Conservation (phyloP, 2,329 filamentous ascomycete species). For the Ilyonectria sp. region DNA sequence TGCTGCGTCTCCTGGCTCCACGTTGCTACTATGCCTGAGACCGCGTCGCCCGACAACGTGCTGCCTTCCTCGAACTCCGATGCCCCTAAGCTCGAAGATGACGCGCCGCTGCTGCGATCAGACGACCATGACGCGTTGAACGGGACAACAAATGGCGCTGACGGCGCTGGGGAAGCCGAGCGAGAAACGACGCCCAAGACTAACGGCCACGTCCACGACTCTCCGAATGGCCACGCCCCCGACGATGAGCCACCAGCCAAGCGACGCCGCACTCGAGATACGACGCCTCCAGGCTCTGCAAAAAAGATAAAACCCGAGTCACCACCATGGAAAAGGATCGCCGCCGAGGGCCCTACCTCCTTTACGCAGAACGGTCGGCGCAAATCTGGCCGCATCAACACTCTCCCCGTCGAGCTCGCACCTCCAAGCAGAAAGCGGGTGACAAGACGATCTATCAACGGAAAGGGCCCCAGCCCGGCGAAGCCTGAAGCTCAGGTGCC, state of each 20-base stretch:
- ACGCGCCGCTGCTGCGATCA: slow-evolving; percentile 38
- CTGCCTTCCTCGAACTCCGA: slow-evolving; percentile 50
- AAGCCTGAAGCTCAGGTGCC: slow-evolving; percentile 48
- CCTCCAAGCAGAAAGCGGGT: slow-evolving; percentile 65
- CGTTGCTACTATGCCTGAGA: slow-evolving; percentile 71
- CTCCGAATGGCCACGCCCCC: slow-evolving; percentile 54
- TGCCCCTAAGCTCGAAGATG: slow-evolving; percentile 44
- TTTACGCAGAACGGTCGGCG: slow-evolving; percentile 82
- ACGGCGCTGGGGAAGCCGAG: slow-evolving; percentile 36
- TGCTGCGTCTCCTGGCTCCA: slow-evolving; percentile 59
- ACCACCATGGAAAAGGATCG: slow-evolving; percentile 93
- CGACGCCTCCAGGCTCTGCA: slow-evolving; percentile 59
- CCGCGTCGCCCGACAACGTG: slow-evolving; percentile 68
- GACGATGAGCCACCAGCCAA: slow-evolving; percentile 71
- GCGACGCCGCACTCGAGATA: slow-evolving; percentile 72
- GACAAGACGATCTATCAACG: slow-evolving; percentile 60
- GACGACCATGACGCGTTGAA: slow-evolving; percentile 41
- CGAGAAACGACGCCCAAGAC: slow-evolving; percentile 44
- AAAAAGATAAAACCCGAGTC: slow-evolving; percentile 72
- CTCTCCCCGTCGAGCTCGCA: slow-evolving; percentile 67
- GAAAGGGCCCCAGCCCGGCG: slow-evolving; percentile 52
- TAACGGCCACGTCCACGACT: slow-evolving; percentile 56
- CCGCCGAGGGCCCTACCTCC: slow-evolving; percentile 88
- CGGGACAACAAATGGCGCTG: slow-evolving; percentile 28
- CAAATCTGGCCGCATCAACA: slow-evolving; percentile 77